A percentile compares a stretch with the other conserved stretches of the same genome.
These are phyloP conservation scores for Kwoniella bestiolae DNA, from an alignment of 768 basidiomycete species.

Conservation along the genomic window DNA sequence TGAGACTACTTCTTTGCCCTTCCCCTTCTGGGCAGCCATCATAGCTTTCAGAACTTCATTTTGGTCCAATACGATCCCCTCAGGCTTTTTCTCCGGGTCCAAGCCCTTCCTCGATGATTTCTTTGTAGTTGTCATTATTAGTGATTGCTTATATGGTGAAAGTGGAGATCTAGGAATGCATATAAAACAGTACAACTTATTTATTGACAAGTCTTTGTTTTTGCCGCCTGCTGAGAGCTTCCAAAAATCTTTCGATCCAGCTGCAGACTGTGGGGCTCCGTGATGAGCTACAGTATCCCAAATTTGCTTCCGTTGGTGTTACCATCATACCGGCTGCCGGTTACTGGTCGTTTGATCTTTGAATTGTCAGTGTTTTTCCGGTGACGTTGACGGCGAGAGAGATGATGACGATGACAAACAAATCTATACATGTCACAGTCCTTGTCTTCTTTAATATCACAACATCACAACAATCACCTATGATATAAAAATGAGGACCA, in stretches of 20 bases:
- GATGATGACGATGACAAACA: not conserved
- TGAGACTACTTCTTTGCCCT: constrained; percentile 23
- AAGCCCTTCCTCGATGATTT: not conserved
- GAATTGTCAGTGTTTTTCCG: not conserved
- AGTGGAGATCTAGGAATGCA: no score
- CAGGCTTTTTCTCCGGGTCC: not conserved
- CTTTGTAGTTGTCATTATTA: not conserved
- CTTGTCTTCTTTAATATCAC: no score
- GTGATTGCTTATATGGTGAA: not conserved
- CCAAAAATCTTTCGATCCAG: not conserved
- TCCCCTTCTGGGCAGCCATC: constrained; percentile 41
- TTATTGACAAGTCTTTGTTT: not conserved
- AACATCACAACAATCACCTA: not conserved
- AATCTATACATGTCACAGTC: constrained; percentile 1
- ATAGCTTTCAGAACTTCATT: constrained; percentile 47
- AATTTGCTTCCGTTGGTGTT: constrained; percentile 2
- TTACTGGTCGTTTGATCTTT: not conserved
- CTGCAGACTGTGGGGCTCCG: not conserved
- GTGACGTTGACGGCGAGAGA: constrained; percentile 11
- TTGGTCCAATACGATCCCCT: constrained; percentile 32
- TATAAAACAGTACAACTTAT: no score
- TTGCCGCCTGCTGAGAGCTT: constrained; percentile 2
- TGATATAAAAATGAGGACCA: not conserved
- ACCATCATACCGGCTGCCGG: not conserved
- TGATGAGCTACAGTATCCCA: not conserved